Base-by-base conservation (phyloP, 73 alveolate genomes). In the Symbiodinium pilosum region DNA sequence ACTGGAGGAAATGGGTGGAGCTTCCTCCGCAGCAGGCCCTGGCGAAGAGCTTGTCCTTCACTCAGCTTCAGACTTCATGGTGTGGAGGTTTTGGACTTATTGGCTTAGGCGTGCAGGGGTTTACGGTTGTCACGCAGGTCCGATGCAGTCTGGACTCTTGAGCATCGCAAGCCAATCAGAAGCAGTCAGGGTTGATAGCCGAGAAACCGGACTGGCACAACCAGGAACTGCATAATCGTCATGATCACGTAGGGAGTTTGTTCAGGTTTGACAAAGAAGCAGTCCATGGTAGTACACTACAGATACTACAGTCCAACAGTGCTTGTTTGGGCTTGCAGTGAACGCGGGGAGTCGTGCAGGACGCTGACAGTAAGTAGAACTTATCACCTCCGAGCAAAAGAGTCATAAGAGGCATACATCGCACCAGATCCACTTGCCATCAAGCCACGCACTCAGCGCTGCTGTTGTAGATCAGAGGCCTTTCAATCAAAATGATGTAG, bases 371-470 rank as follows among this genome's bases (percentile, higher is more conserved):
- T n/a, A n/a, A n/a, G n/a, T n/a, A n/a, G n/a, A n/a, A n/a, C n/a
- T n/a, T n/a, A n/a, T n/a, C n/a, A n/a, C n/a, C n/a, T n/a, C 71
- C 71, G 26, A 54, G 40, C 77, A 64, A 32, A 26, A 32, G 4
- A 24, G 81, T 38, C 41, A 26, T 14, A 36, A 36, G 39, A 91
- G 96, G 30, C 87, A 73, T 91, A 16, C 41, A 54, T 91, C 39
- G 96, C 96, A 26, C 96, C 96, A 16, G 96, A 91, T 24, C 77
- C 96, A 5, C 38, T 30, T 42, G 51, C 77, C 87, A 91, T 91
- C 42, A 91, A 91, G 96, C 54, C 38, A 42, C 39, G 38, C 1
- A 38, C 81, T 64, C 81, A 64, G 81, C 7, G 81, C 38, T 9
- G 24, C 38, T 26, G 39, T 28, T 14, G 59, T 6, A 20, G 39